A percentile compares a stretch with the other conserved stretches of the same genome.
Evolutionary conservation across 331 rosid species (phyloP).

Genomic region (Malus hybrid): DNA sequence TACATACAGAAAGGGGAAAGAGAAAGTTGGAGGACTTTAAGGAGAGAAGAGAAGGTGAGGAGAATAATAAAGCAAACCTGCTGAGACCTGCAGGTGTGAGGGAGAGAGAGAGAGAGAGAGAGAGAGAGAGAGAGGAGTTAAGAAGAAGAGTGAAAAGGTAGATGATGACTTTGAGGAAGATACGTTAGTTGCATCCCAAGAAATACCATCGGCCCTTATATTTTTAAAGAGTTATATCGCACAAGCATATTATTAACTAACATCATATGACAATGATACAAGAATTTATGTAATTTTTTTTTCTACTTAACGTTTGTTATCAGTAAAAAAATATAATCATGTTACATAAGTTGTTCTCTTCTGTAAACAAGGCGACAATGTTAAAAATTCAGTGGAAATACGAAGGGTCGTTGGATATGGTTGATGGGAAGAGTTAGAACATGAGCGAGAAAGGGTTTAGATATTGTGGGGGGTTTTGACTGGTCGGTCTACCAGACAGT

Average conservation of each 20-base stretch:
- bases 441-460: not conserved
- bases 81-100: constrained; percentile 34
- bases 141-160: constrained; percentile 15
- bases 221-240: no score
- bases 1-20: not conserved
- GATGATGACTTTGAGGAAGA: constrained; percentile 71
- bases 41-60: constrained; percentile 15
- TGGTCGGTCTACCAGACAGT: constrained; percentile 86
- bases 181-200: constrained; percentile 23
- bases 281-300: no score
- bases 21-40: not conserved
- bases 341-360: no score
- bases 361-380: not conserved
- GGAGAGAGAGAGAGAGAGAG: not conserved
- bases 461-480: constrained; percentile 41
- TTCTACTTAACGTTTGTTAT: no score
- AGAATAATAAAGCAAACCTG: constrained; percentile 21
- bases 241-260: no score
- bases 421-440: not conserved
- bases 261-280: no score
- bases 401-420: constrained; percentile 39
- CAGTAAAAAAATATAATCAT: no score
- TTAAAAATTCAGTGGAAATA: not conserved
- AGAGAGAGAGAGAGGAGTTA: not conserved
- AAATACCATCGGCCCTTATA: not conserved